Conservation (phyloP, 257 asterid species). For the Ligustrum vulgare region DNA sequence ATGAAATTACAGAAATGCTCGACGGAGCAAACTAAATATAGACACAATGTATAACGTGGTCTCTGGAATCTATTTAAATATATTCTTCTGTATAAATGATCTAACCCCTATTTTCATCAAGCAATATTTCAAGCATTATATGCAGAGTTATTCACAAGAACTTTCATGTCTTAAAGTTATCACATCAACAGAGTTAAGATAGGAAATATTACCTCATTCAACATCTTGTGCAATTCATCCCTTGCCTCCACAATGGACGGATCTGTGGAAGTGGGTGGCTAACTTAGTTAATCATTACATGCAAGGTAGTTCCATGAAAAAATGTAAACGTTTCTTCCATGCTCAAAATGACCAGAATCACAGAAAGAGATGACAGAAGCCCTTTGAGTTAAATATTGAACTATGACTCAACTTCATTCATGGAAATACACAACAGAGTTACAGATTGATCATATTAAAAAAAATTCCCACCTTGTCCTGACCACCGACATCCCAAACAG, state of each 20-base stretch:
- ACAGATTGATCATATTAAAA: background rate
- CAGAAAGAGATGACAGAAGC: background rate
- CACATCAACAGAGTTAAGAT: background rate
- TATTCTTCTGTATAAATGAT: too few relatives aligned
- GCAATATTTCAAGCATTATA: too few relatives aligned
- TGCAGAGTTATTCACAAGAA: too few relatives aligned
- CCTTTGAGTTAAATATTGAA: background rate
- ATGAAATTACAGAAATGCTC: background rate
- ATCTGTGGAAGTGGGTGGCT: constrained; percentile 16
- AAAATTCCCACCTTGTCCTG: constrained; percentile 22
- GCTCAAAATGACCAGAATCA: background rate
- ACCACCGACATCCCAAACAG: constrained; percentile 40
- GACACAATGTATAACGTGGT: background rate
- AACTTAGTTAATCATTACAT: background rate
- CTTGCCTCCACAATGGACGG: constrained; percentile 39
- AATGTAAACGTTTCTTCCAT: background rate
- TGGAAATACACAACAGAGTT: background rate
- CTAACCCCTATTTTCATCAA: too few relatives aligned
- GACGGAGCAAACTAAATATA: background rate
- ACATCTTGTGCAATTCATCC: constrained; percentile 38
- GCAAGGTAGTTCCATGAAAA: too few relatives aligned
- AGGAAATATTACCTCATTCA: constrained; percentile 29
- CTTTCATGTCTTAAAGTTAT: too few relatives aligned
- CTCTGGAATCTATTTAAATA: background rate
- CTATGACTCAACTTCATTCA: background rate